Evolutionary conservation across 2,329 filamentous ascomycete species (phyloP), one percentile per base, ranked within the genome.

Genomic region (Fusarium brachygibbosum): DNA sequence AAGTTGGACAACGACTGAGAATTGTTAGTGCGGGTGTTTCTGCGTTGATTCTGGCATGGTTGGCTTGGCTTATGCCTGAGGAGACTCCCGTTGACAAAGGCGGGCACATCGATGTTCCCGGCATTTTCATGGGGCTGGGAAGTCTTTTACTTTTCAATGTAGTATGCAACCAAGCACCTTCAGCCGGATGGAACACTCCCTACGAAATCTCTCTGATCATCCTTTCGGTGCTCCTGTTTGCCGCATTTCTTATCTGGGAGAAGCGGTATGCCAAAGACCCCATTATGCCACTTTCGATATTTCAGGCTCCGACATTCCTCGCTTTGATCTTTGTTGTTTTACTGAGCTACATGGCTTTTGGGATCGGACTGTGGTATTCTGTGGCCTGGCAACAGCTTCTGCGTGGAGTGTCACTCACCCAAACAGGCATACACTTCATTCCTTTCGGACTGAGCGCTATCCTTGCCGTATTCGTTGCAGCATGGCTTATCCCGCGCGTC

Each of bases 341-440:
- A 3, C 68, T 85, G 9, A 80, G 76, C 31, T 85, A 82, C 72
- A 86, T 85, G 83, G 77, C 80, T 1, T 76, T 83, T 16, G 83
- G 83, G 0, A 84, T 82, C n/a, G 72, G 79, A 0, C 72, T 84
- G 10, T 87, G 82, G 82, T 87, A 86, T 73, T 78, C 81, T 46
- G 72, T 82, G 2, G 73, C 81, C 6, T 86, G 82, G 82, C 73
- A 82, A 31, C 79, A 83, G 58, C 37, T 80, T 12, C 71, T 86
- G 6, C 80, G 83, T 14, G 70, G 79, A n/a, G 76, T 76, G 76
- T 45, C 69, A 80, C 7, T 82, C 79, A 2, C 63, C 0, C 49
- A 38, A 9, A 46, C 51, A 19, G 56, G 62, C 4, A 6, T 62
- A 1, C 19, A 62, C 2, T 66, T 60, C 7, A 28, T 66, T 0